Percentiles rank a stretch among this genome's conserved stretches.
Evolutionary conservation across 495 filamentous ascomycete species (phyloP).

Genomic region (Penicillium cinerascens): DNA sequence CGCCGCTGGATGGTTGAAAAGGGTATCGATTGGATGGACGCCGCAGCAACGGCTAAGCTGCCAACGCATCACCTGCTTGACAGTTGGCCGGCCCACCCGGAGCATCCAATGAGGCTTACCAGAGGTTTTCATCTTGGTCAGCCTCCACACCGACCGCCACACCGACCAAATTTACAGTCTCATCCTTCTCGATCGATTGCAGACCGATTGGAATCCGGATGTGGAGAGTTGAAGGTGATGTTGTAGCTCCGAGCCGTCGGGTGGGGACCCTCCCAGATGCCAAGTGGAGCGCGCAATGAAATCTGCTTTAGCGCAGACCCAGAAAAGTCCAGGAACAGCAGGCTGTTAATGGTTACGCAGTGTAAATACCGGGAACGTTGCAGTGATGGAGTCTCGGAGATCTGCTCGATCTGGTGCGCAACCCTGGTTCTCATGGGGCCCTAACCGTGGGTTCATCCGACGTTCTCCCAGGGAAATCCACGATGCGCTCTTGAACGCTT

Average conservation of each 20-base stretch:
- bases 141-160: constrained; percentile 9
- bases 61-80: constrained; percentile 23
- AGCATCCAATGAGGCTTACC: constrained; percentile 12
- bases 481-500: not conserved
- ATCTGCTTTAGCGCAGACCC: not conserved
- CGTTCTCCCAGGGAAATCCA: not conserved
- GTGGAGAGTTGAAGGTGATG: not conserved
- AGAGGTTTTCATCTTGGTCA: not conserved
- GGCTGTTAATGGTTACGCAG: not conserved
- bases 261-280: not conserved
- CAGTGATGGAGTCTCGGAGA: constrained; percentile 1
- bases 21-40: constrained; percentile 14
- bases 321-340: not conserved
- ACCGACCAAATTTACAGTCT: not conserved
- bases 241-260: constrained; percentile 4
- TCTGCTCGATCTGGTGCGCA: constrained; percentile 4
- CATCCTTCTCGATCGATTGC: not conserved
- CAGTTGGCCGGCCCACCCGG: constrained; percentile 13
- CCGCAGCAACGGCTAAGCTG: constrained; percentile 3
- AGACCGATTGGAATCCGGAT: not conserved
- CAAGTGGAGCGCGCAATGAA: not conserved
- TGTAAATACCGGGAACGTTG: not conserved
- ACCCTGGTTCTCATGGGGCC: constrained; percentile 3
- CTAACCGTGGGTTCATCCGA: constrained; percentile 5
- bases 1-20: constrained; percentile 1